Conservation (phyloP, 2,329 filamentous ascomycete genomes). For the Pseudocercospora macadamiae region DNA sequence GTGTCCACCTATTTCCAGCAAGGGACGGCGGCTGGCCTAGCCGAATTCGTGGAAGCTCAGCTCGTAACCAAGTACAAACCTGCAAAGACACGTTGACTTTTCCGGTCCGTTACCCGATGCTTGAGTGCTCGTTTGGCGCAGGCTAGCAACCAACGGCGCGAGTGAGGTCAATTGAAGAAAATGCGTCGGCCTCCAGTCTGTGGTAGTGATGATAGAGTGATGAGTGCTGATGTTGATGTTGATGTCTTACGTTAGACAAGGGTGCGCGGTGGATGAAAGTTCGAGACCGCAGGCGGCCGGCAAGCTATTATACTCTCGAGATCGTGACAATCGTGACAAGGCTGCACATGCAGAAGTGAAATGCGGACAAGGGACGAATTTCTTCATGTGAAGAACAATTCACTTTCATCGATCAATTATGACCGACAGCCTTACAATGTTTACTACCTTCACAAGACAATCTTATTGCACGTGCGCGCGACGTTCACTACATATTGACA, state of each 20-base stretch:
- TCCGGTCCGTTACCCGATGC: no score
- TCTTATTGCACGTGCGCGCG: no score
- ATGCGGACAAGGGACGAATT: background rate
- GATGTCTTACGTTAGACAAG: background rate
- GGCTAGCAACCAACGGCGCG: background rate
- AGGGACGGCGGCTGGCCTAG: no score
- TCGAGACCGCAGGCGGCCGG: background rate
- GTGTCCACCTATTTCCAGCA: no score
- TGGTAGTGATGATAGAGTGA: background rate
- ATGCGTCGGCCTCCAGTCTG: background rate
- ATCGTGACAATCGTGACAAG: background rate
- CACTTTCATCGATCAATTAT: no score
- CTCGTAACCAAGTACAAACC: background rate
- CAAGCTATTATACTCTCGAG: background rate
- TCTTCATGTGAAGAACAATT: background rate
- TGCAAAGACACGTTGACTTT: conserved; percentile 5
- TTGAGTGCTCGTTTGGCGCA: background rate
- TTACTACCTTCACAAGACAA: no score
- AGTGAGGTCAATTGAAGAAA: background rate
- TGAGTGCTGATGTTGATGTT: no score
- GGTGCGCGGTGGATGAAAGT: background rate
- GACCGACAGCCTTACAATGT: no score
- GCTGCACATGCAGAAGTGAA: background rate
- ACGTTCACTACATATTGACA: no score
- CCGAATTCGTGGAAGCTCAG: background rate